These are phyloP conservation scores for Taphrina deformans DNA, from an alignment of 1,139 yeast species.

Conservation along the genomic window DNA sequence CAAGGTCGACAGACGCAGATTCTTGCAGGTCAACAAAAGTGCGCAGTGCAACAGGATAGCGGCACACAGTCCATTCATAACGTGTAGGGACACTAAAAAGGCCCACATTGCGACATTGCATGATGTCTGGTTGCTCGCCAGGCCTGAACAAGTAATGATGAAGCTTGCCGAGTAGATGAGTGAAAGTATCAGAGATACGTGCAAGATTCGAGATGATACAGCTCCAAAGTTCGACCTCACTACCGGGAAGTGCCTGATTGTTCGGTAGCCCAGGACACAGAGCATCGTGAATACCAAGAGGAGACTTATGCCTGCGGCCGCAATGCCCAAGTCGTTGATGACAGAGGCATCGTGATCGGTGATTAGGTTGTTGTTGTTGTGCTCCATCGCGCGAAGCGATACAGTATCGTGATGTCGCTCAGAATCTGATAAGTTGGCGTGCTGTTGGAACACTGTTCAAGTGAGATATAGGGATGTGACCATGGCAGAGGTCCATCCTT, in stretches of 20 bases:
- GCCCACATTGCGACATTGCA: slow-evolving; percentile 19
- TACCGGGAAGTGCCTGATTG: neutral
- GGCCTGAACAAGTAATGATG: slow-evolving; percentile 2
- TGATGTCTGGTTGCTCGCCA: neutral
- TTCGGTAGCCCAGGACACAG: neutral
- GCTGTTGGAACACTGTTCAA: too few species aligned
- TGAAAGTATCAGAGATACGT: slow-evolving; percentile 1
- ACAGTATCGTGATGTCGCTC: neutral
- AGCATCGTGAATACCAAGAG: neutral
- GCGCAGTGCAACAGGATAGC: slow-evolving; percentile 18
- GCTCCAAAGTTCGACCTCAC: neutral
- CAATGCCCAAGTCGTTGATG: slow-evolving; percentile 34
- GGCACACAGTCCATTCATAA: slow-evolving; percentile 8
- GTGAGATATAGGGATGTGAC: too few species aligned
- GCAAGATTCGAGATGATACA: neutral
- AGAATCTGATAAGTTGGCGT: too few species aligned
- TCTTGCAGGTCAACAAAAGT: slow-evolving; percentile 5
- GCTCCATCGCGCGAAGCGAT: neutral
- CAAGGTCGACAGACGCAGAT: neutral
- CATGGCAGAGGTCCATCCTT: neutral
- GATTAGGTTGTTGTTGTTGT: neutral
- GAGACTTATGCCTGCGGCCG: slow-evolving; percentile 2
- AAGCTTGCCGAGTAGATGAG: slow-evolving; percentile 2
- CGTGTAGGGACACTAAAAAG: slow-evolving; percentile 1
- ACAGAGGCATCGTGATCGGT: neutral